A percentile compares a stretch with the other conserved stretches of the same genome.
Conservation (phyloP, 345 rosid species). For the Hypericum androsaemum region DNA sequence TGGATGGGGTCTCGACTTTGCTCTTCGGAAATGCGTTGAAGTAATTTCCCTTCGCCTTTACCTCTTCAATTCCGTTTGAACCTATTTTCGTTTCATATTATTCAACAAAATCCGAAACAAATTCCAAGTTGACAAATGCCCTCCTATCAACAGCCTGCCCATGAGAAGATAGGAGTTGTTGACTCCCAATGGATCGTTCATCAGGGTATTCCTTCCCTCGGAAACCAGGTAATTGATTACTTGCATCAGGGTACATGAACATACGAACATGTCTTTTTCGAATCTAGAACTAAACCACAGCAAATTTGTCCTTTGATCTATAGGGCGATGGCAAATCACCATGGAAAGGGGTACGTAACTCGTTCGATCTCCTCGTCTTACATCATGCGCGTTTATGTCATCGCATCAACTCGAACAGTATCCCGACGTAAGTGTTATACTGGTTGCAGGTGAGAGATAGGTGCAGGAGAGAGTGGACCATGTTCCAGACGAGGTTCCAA, state of each 20-base stretch:
- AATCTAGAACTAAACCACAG: too few species aligned
- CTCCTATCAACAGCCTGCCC: conserved; percentile 61
- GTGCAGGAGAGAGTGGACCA: conserved; percentile 72
- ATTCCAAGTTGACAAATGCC: background rate
- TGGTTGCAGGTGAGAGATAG: conserved; percentile 61
- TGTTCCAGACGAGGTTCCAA: conserved; percentile 57
- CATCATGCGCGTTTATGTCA: background rate
- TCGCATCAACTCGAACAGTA: background rate
- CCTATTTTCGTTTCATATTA: background rate
- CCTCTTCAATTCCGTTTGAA: background rate
- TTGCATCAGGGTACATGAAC: background rate
- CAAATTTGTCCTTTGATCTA: conserved; percentile 10
- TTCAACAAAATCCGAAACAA: background rate
- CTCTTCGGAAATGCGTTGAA: conserved; percentile 86
- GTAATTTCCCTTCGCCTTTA: conserved; percentile 18
- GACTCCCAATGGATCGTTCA: conserved; percentile 98
- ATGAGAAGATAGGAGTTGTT: conserved; percentile 89
- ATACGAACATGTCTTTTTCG: background rate
- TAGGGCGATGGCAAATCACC: conserved; percentile 55
- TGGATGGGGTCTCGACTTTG: conserved; percentile 99
- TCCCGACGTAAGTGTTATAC: too few species aligned
- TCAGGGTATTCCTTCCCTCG: conserved; percentile 85
- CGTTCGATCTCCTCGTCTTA: background rate
- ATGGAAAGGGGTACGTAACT: conserved; percentile 68
- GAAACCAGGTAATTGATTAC: conserved; percentile 50